Base-by-base conservation (phyloP, 208 protist genomes). In the Lotmaria passim region DNA sequence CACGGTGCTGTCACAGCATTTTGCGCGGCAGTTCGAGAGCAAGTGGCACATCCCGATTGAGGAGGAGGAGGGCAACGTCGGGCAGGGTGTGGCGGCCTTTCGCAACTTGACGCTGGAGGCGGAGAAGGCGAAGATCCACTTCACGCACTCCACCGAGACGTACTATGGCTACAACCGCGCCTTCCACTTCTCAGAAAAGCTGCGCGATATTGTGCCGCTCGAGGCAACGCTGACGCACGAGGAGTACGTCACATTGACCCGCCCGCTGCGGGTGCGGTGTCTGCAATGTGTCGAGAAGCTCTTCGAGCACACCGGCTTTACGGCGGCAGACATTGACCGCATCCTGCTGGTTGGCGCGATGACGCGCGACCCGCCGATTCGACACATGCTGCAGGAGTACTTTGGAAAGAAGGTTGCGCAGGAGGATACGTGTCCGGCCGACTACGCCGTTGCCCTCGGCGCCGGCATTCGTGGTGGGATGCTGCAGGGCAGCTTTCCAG, bases 51-150 rank as follows among this genome's bases (percentile, higher is more conserved):
- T 96, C 10, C 86, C 90, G 0, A 87, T 97, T 15, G 87, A 95
- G 55, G 89, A 94, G 61, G 83, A 85, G 47, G 89, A 87, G 38
- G 90, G 87, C 51, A 95, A 97, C 75, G 86, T 94, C 0, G 89
- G 87, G 19, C 86, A 94, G 68, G 83, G 87, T 36, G 82, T 88
- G 28, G 77, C 89, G 1, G 81, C 86, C 5, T 89, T 90, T 66
- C 82, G 88, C 48, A 85, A 91, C 64, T 62, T 97, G 21, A 38
- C 73, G 24, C 53, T 95, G 8, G 87, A 97, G 69, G 90, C 93
- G 24, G 87, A 94, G 78, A 91, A 91, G 74, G 90, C 89, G 28
- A 97, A 96, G 79, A 91, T 96, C 55, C 88, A 95, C 80, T 96
- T 96, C 57, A 93, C 92, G 12, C 85, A 95, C 77, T 95, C 89